Evolutionary conservation across 805 yeast species (phyloP), one percentile per base, ranked within the genome.

Genomic region (Yarrowia divulgata): DNA sequence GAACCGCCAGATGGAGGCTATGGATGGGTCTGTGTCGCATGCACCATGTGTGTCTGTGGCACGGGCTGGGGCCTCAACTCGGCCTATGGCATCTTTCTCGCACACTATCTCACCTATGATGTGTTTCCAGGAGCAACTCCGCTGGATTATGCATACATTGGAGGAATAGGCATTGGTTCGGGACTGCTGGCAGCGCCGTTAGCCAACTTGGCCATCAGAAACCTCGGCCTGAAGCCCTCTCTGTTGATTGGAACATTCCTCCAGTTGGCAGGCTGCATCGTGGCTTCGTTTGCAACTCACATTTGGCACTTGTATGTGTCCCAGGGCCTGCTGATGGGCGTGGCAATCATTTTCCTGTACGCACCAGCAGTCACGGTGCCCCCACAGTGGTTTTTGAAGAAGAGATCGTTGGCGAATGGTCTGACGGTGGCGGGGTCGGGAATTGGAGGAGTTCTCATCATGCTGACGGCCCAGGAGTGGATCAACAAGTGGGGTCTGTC

Each of bases 241-340:
- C 19, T 66, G 40, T 23, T 66, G 42, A 52, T 66, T 50, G 69
- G 69, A 18, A 52, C 62, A 16, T 29, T 42, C 13, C 37, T 50
- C 9, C 69, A 66, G 18, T 18, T 45, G 50, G 62, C 54, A 14
- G 69, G 69, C 8, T 66, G 60, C 43, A 52, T 66, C 7, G 62
- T 54, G 37, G 69, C 69, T 5, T 66, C 69, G 4, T 66, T 66
- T 45, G 69, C 69, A 3, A 66, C 60, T 2, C 49, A 79, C 32
- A 73, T 82, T 9, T 85, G 87, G 87, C 87, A 85, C 71, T 71
- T 85, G 13, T 83, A 79, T 73, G 74, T 85, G 67, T 81, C 87
- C 8, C 88, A 85, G 73, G 88, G 88, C 1, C 72, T 85, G 4
- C 72, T 84, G 19, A 81, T 81, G 69, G 88, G 88, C 4, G 62